These are phyloP conservation scores for Notholithocarpus densiflorus DNA, from an alignment of 306 rosid species.

Conservation along the genomic window DNA sequence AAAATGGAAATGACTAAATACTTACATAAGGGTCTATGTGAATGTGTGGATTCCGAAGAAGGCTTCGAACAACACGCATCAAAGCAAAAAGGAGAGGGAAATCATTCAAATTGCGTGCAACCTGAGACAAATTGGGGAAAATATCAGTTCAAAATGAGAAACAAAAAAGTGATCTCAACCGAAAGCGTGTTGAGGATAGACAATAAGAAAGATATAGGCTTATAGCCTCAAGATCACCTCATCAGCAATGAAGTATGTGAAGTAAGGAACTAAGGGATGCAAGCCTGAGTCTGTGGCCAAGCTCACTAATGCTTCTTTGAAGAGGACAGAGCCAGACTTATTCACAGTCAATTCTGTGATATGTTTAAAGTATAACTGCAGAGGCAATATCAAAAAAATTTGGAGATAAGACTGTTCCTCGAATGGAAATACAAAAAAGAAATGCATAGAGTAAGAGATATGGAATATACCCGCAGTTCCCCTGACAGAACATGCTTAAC, in stretches of 20 bases:
- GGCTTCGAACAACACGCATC: constrained; percentile 79
- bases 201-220: not conserved
- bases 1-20: constrained; percentile 7
- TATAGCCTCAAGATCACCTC: constrained; percentile 51
- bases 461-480: constrained; percentile 69
- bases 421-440: constrained; percentile 15
- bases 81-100: constrained; percentile 52
- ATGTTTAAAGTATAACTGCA: constrained; percentile 82
- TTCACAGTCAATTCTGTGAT: constrained; percentile 54
- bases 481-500: constrained; percentile 67
- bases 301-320: constrained; percentile 71
- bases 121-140: constrained; percentile 48
- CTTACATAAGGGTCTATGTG: constrained; percentile 92
- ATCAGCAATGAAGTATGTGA: constrained; percentile 69
- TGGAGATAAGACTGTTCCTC: constrained; percentile 1
- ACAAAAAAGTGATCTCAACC: constrained; percentile 15
- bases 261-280: constrained; percentile 85
- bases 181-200: constrained; percentile 6
- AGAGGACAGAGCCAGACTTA: constrained; percentile 58
- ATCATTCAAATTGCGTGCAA: constrained; percentile 54
- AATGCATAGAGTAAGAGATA: constrained; percentile 15
- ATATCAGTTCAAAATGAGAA: constrained; percentile 21
- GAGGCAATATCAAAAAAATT: constrained; percentile 25
- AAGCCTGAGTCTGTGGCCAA: constrained; percentile 81
- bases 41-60: constrained; percentile 74